Conservation (phyloP, 202 grass and related monocot species). For the Musa balbisiana region DNA sequence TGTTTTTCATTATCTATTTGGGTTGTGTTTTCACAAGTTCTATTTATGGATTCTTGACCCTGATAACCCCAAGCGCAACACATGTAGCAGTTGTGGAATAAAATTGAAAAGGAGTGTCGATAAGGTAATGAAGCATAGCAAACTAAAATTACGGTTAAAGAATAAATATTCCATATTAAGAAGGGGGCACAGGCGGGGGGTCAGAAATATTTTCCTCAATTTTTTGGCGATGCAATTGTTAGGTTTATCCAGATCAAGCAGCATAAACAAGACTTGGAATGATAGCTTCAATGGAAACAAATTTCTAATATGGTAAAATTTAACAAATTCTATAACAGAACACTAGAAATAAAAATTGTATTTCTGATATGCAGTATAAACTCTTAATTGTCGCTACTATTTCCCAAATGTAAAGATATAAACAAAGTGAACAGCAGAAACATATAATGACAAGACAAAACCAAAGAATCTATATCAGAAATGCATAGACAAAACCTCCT, state of each 20-base stretch:
- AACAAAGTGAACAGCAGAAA: background rate
- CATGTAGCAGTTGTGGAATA: background rate
- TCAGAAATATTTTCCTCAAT: too few relatives aligned
- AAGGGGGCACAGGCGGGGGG: too few relatives aligned
- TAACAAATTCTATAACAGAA: background rate
- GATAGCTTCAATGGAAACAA: background rate
- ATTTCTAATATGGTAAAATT: background rate
- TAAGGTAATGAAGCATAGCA: background rate
- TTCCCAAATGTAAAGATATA: background rate
- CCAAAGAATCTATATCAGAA: background rate
- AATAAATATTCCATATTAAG: too few relatives aligned
- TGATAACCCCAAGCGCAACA: background rate
- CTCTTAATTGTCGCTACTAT: too few relatives aligned
- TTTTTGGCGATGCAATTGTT: too few relatives aligned
- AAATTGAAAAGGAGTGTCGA: background rate
- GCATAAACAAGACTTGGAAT: background rate
- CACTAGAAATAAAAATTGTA: background rate
- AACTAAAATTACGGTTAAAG: background rate
- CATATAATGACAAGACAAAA: too few relatives aligned
- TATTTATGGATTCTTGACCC: background rate
- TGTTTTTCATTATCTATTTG: background rate
- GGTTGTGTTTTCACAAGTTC: background rate
- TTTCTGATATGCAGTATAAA: background rate
- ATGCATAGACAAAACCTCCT: conserved; percentile 44
- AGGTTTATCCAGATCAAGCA: background rate